Percentiles rank a stretch among this genome's conserved stretches.
Conservation (phyloP, 768 basidiomycete species). For the Nidularia sp. region DNA sequence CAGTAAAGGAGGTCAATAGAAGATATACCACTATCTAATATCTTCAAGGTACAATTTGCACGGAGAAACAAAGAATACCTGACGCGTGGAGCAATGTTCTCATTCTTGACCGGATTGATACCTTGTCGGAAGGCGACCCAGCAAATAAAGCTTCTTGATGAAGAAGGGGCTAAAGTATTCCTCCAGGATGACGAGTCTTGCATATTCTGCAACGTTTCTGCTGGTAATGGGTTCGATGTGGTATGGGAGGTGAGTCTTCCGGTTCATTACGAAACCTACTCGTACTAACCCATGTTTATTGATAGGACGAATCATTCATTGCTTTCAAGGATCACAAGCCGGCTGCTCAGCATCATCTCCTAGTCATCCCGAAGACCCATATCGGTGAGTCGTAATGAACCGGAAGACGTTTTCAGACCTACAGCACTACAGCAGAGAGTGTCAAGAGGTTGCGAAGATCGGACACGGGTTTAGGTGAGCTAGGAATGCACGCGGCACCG, state of each 20-base stretch:
- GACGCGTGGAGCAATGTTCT: no score
- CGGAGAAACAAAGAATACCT: no score
- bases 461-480: no score
- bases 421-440: no score
- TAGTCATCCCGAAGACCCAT: constrained; percentile 48
- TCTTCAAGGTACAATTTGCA: no score
- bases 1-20: no score
- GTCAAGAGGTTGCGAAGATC: no score
- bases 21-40: no score
- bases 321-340: constrained; percentile 52
- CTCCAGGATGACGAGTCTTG: constrained; percentile 15
- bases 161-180: no score
- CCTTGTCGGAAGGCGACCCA: background rate
- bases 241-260: constrained; percentile 39
- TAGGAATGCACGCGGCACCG: no score
- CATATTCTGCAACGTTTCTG: constrained; percentile 40
- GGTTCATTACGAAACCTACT: background rate
- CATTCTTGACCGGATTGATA: background rate
- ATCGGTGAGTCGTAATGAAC: constrained; percentile 22
- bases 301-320: constrained; percentile 42
- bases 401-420: no score
- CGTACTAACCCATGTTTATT: no score
- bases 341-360: constrained; percentile 44
- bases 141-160: background rate
- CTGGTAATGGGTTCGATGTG: constrained; percentile 39